Evolutionary conservation across 306 rosid genomes (phyloP).

Genomic region (Vachellia pachyceras): DNA sequence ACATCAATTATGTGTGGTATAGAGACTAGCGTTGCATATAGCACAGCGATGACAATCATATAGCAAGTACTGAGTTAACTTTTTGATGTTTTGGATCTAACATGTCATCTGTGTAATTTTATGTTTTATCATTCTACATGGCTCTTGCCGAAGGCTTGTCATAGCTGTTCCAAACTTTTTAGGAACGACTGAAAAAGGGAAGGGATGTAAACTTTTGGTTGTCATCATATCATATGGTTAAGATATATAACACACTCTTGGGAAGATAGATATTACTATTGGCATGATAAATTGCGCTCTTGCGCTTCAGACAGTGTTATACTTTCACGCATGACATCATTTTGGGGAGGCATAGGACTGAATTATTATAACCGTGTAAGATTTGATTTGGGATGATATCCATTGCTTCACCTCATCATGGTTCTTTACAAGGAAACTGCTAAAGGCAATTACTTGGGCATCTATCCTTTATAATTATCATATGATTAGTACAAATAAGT

Average conservation of each 20-base stretch:
- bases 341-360: conserved; percentile 7
- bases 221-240: not conserved
- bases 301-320: not conserved
- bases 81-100: conserved; percentile 35
- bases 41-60: not conserved
- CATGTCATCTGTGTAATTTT: conserved; percentile 21
- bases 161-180: conserved; percentile 15
- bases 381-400: not conserved
- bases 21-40: not conserved
- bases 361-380: conserved; percentile 11
- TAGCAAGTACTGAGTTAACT: conserved; percentile 15
- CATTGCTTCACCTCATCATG: conserved; percentile 10
- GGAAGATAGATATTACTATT: not conserved
- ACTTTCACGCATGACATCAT: not conserved
- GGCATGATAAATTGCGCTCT: conserved; percentile 22
- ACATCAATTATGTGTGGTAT: conserved; percentile 10
- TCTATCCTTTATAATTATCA: conserved; percentile 4
- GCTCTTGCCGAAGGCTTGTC: conserved; percentile 19
- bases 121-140: not conserved
- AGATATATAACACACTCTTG: conserved; percentile 1
- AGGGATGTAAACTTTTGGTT: conserved; percentile 14
- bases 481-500: not conserved
- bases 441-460: not conserved
- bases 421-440: not conserved
- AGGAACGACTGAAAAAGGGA: not conserved